phyloP scores from a whole-genome alignment of 2,329 filamentous ascomycete genomes.

The Claviceps sp. region DNA sequence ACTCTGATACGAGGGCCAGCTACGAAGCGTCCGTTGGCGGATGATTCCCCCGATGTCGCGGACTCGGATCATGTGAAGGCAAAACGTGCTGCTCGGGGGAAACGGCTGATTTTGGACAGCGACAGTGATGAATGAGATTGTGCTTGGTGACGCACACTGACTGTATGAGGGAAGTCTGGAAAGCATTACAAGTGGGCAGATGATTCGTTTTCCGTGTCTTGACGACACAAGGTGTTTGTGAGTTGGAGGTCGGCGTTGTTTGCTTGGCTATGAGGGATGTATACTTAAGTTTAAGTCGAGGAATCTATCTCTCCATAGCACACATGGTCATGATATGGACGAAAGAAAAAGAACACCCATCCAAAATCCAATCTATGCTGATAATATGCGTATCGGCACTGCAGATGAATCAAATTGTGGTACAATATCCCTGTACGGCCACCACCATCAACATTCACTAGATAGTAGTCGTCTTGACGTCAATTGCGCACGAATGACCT shows the following conservation, averaged over 20 bases:
- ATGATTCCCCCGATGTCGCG: neutral
- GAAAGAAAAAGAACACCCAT: too few relatives aligned
- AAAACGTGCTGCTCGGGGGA: slow-evolving; percentile 12
- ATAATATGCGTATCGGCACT: too few relatives aligned
- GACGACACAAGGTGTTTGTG: too few relatives aligned
- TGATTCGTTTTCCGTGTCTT: neutral
- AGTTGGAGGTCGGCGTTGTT: neutral
- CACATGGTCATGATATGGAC: too few relatives aligned
- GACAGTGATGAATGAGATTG: slow-evolving; percentile 15
- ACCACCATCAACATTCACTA: too few relatives aligned
- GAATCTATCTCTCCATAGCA: too few relatives aligned
- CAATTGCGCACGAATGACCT: too few relatives aligned
- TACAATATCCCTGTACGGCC: too few relatives aligned
- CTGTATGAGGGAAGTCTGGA: neutral
- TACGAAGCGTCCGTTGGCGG: neutral
- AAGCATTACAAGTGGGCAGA: neutral
- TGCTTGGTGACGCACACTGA: neutral
- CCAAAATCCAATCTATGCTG: too few relatives aligned
- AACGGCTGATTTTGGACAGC: slow-evolving; percentile 17
- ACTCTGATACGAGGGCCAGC: slow-evolving; percentile 10
- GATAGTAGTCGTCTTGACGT: too few relatives aligned
- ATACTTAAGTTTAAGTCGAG: neutral
- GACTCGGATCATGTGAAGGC: slow-evolving; percentile 9
- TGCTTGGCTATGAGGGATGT: neutral
- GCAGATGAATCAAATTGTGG: too few relatives aligned